Conservation (phyloP, 495 filamentous ascomycete species). For the Xylaria acuta region DNA sequence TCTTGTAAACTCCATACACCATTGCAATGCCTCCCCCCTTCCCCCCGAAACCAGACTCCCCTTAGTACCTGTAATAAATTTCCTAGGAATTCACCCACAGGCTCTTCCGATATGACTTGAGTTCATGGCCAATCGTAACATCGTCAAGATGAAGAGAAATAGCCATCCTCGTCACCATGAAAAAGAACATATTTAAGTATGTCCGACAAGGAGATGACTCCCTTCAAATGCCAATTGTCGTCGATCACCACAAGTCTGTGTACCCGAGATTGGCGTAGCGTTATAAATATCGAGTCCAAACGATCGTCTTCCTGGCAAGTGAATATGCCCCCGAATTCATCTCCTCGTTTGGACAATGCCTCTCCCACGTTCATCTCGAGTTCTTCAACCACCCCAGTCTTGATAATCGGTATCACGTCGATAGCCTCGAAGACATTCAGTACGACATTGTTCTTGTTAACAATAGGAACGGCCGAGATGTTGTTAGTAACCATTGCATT, state of each 20-base stretch:
- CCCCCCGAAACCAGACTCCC: constrained; percentile 10
- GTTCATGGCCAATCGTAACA: constrained; percentile 26
- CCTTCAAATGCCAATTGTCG: constrained; percentile 81
- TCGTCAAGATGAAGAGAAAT: constrained; percentile 40
- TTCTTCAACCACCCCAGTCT: constrained; percentile 91
- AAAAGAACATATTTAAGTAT: constrained; percentile 95
- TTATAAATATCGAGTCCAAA: constrained; percentile 94
- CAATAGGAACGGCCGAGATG: constrained; percentile 93
- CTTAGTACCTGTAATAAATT: constrained; percentile 13
- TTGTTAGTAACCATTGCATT: constrained; percentile 90
- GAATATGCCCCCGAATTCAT: constrained; percentile 95
- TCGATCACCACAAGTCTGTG: constrained; percentile 94
- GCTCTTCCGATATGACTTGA: neutral
- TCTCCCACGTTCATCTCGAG: constrained; percentile 86
- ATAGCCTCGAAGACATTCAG: constrained; percentile 98
- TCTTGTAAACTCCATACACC: constrained; percentile 45
- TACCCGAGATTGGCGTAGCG: constrained; percentile 90
- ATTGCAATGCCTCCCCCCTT: constrained; percentile 37
- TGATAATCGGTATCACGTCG: constrained; percentile 95
- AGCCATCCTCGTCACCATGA: constrained; percentile 75
- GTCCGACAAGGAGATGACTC: constrained; percentile 92
- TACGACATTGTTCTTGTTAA: constrained; percentile 80
- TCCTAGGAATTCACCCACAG: neutral
- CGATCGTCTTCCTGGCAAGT: constrained; percentile 92
- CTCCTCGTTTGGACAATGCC: constrained; percentile 82